A percentile compares a stretch with the other conserved stretches of the same genome.
These are phyloP conservation scores for Debaryomyces sp. DNA, from an alignment of 1,139 yeast genomes.

Conservation along the genomic window DNA sequence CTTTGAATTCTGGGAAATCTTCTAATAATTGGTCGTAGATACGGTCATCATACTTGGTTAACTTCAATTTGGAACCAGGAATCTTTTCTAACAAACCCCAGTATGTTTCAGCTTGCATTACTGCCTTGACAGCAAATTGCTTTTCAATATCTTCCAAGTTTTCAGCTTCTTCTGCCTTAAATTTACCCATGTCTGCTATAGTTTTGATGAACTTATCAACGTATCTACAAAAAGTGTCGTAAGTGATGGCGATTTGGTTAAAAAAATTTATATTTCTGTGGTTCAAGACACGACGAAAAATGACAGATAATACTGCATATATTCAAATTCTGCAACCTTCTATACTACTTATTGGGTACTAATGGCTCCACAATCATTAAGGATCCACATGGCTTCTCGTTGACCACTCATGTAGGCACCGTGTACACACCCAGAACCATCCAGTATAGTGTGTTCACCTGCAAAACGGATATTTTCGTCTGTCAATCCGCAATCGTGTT, in stretches of 20 bases:
- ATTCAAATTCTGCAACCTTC: background rate
- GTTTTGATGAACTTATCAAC: background rate
- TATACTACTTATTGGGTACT: background rate
- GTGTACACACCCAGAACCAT: conserved; percentile 86
- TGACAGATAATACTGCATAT: background rate
- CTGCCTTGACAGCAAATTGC: conserved; percentile 98
- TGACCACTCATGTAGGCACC: conserved; percentile 74
- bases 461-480: conserved; percentile 66
- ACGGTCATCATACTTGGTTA: conserved; percentile 83
- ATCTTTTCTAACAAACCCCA: conserved; percentile 77
- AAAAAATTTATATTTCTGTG: conserved; percentile 1
- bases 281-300: conserved; percentile 1
- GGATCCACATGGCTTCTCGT: conserved; percentile 63
- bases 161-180: conserved; percentile 59
- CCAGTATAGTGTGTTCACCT: conserved; percentile 78
- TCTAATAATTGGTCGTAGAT: conserved; percentile 68
- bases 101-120: conserved; percentile 92
- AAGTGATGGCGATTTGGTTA: background rate
- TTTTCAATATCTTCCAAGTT: conserved; percentile 77
- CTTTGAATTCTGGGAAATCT: conserved; percentile 83
- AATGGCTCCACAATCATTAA: conserved; percentile 19
- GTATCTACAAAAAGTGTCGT: background rate
- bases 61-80: conserved; percentile 75
- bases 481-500: conserved; percentile 50
- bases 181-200: conserved; percentile 25